Conservation (phyloP, 2,329 filamentous ascomycete species). For the Aspergillus sp. region DNA sequence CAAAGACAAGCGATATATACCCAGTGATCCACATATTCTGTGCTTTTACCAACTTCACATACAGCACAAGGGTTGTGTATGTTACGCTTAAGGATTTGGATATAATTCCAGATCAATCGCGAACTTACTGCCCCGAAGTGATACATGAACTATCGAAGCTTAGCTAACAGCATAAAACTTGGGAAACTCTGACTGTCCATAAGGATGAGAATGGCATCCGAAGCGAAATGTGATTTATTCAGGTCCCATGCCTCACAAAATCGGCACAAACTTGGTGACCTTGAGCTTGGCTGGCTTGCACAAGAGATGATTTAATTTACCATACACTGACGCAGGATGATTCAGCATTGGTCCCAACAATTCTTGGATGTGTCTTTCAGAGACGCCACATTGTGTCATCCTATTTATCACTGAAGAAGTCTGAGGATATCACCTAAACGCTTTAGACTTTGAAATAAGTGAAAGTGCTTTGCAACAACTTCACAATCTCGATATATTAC, state of each 20-base stretch:
- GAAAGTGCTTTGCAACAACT: neutral
- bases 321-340: neutral
- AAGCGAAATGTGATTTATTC: neutral
- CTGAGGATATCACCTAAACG: neutral
- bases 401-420: neutral
- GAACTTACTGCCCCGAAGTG: neutral
- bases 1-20: no score
- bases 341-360: neutral
- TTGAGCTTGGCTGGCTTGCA: neutral
- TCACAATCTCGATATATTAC: neutral
- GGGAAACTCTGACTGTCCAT: neutral
- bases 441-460: neutral
- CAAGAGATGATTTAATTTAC: neutral
- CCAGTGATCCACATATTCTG: no score
- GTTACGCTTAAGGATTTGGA: neutral
- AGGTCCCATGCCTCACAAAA: neutral
- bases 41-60: no score
- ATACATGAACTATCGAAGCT: conserved; percentile 1
- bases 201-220: neutral
- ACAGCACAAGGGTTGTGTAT: neutral
- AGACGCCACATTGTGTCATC: neutral
- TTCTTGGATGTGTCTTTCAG: neutral
- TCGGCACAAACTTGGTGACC: neutral
- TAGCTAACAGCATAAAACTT: neutral
- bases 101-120: neutral